These are phyloP conservation scores for Beauveria australis DNA, from an alignment of 2,329 filamentous ascomycete species.

Conservation along the genomic window DNA sequence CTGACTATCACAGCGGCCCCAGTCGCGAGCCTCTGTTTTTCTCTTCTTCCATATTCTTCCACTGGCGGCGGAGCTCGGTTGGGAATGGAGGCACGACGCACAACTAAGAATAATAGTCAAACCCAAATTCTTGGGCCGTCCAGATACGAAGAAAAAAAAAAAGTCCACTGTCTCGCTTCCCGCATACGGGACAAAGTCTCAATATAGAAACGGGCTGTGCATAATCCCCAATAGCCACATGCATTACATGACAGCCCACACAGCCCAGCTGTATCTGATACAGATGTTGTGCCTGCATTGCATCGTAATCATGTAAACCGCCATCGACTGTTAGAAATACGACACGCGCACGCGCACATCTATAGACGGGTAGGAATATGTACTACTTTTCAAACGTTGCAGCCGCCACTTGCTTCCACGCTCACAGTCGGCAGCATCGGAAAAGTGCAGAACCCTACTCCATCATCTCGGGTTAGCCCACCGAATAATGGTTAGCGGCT, in stretches of 20 bases:
- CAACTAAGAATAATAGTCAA: not conserved
- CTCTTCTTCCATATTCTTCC: not conserved
- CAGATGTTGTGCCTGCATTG: not conserved
- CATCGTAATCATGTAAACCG: not conserved
- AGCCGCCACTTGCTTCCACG: not conserved
- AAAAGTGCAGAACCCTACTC: not conserved
- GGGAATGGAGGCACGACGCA: not conserved
- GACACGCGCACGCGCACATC: too few species aligned
- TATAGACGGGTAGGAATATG: not conserved
- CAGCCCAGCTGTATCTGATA: conserved; percentile 1
- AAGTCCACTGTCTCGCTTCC: not conserved
- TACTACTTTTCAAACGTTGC: not conserved
- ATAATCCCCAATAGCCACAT: not conserved
- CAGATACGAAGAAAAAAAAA: not conserved
- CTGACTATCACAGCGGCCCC: not conserved
- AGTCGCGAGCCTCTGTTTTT: not conserved
- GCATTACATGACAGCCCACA: not conserved
- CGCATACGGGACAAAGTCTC: not conserved
- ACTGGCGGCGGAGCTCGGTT: conserved; percentile 1
- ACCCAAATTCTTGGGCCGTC: not conserved
- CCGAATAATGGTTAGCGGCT: not conserved
- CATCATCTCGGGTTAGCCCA: not conserved
- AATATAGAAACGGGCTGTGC: conserved; percentile 10
- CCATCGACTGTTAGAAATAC: not conserved
- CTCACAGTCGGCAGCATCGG: not conserved